Base-by-base conservation (phyloP, 495 filamentous ascomycete genomes). In the Penicillium egyptiacum region DNA sequence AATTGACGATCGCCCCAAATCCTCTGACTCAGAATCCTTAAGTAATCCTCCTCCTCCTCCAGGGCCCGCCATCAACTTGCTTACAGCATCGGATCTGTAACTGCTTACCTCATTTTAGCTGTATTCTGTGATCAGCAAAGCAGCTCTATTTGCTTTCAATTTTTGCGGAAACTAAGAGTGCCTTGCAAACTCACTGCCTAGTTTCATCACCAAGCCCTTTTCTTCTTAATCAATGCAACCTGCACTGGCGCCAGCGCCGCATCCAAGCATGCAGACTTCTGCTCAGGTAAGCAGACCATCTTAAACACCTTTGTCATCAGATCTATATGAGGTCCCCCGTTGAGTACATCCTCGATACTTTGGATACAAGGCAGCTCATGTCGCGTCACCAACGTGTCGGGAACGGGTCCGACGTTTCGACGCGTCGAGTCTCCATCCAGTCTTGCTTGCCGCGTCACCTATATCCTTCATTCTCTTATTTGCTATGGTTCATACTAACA, bases 221-320 rank as follows among this genome's bases (percentile, higher is more conserved):
- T 19, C 23, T 12, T 17, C 50, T 33, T 41, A 23, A 58, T 74
- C 67, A 46, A 83, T 83, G 81, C 81, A 83, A 69, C 79, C 80
- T 58, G 73, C 76, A 66, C 69, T 83, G 68, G 80, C 80, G 50
- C 80, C 80, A 74, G 80, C 80, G 64, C 81, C 80, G 67, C 80
- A 82, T 73, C 79, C 78, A 68, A 76, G 69, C 65, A 80, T 81
- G 78, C 80, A 81, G 69, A 70, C 73, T 62, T 67, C 75, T 70
- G 75, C 74, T 75, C 80, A 81, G 75, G 81, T 83, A 82, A 78
- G 81, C 74, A 70, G 53, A 63, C 56, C 56, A 61, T 67, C 60
- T 57, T 56, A 57, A 60, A 70, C 62, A 62, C 62, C 70, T 75
- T 77, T 76, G 75, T 76, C 73, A 76, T 77, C 73, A 76, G 65